A percentile compares a stretch with the other conserved stretches of the same genome.
phyloP scores from a whole-genome alignment of 257 asterid genomes.

The Ajuga chamaepitys region DNA sequence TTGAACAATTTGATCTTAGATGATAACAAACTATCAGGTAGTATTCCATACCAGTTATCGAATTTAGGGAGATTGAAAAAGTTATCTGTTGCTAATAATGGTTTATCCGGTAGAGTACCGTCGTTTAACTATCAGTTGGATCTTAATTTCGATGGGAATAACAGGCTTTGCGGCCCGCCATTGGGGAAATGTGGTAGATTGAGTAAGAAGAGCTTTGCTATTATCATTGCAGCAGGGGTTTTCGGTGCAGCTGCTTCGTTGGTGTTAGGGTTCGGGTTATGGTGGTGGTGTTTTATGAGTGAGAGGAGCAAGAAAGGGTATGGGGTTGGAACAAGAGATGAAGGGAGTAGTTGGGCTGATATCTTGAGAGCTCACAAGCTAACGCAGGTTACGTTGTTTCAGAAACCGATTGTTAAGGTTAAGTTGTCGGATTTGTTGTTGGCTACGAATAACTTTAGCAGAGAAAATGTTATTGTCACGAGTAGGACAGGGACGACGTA shows the following conservation, averaged over 20 bases:
- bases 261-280: conserved; percentile 65
- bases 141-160: conserved; percentile 43
- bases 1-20: conserved; percentile 47
- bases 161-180: conserved; percentile 66
- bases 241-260: conserved; percentile 78
- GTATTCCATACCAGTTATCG: conserved; percentile 58
- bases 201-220: conserved; percentile 64
- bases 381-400: conserved; percentile 70
- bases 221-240: conserved; percentile 84
- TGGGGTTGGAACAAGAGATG: conserved; percentile 47
- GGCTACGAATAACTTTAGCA: conserved; percentile 60
- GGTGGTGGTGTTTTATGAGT: conserved; percentile 67
- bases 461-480: conserved; percentile 43
- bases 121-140: conserved; percentile 29
- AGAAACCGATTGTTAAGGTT: conserved; percentile 86
- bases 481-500: conserved; percentile 82
- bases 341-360: conserved; percentile 55
- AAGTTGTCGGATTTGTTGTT: conserved; percentile 65
- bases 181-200: conserved; percentile 76
- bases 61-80: conserved; percentile 52
- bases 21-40: conserved; percentile 48
- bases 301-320: conserved; percentile 54
- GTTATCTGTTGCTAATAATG: conserved; percentile 58
- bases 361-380: conserved; percentile 68
- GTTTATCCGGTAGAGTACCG: conserved; percentile 69